Evolutionary conservation across 2,329 filamentous ascomycete genomes (phyloP).

Genomic region (Alternaria arborescens): DNA sequence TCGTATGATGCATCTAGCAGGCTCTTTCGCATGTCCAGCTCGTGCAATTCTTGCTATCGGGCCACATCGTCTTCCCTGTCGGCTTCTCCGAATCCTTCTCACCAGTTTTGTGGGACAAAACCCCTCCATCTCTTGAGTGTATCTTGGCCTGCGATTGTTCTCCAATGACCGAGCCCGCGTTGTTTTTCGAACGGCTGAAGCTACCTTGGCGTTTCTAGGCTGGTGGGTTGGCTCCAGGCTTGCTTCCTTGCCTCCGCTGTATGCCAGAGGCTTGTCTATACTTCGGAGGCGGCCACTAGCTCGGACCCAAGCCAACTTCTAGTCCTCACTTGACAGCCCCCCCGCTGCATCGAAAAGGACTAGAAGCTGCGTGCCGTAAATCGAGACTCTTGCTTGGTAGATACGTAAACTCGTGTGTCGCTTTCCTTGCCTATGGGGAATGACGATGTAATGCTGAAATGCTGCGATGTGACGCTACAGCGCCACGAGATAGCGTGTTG

Average conservation of each 20-base stretch:
- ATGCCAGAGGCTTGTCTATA: slow-evolving; percentile 41
- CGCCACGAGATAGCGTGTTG: slow-evolving; percentile 23
- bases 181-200: slow-evolving; percentile 19
- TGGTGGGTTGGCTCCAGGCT: slow-evolving; percentile 32
- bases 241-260: slow-evolving; percentile 23
- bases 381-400: slow-evolving; percentile 11
- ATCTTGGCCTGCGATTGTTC: slow-evolving; percentile 36
- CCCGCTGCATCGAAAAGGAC: neutral
- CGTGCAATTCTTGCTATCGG: slow-evolving; percentile 3
- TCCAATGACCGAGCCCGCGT: slow-evolving; percentile 35
- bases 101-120: slow-evolving; percentile 14
- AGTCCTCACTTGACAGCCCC: neutral
- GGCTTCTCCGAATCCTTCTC: slow-evolving; percentile 32
- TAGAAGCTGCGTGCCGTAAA: slow-evolving; percentile 4
- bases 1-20: neutral
- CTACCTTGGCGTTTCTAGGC: slow-evolving; percentile 44
- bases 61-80: slow-evolving; percentile 21
- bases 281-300: slow-evolving; percentile 19
- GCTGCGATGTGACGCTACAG: slow-evolving; percentile 22
- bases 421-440: slow-evolving; percentile 5
- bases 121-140: slow-evolving; percentile 34
- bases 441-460: neutral
- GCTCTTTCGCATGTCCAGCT: slow-evolving; percentile 2
- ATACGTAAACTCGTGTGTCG: slow-evolving; percentile 18
- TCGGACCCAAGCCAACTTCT: slow-evolving; percentile 1